Base-by-base conservation (phyloP, 2,329 filamentous ascomycete genomes). In the Ascochyta lentis region DNA sequence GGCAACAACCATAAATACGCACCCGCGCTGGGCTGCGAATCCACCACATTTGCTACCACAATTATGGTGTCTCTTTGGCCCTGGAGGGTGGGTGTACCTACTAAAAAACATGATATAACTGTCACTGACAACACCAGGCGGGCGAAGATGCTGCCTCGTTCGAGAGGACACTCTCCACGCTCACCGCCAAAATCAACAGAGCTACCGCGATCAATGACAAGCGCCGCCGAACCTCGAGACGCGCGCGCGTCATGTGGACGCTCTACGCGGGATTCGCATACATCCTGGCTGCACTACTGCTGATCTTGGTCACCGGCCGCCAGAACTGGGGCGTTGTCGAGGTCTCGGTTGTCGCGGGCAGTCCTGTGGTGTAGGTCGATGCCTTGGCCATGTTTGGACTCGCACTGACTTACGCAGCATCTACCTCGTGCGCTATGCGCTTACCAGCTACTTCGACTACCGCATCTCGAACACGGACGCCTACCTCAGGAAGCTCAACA, bases 261-360 rank as follows among this genome's bases (percentile, higher is more conserved):
- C 84, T 99, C 13, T 99, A 98, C 74, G 87, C 93, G 3, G 87
- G 87, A 52, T 94, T 99, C 68, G 91, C 89, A 46, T 99, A 98
- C 76, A 87, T 97, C 4, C 85, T 98, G 42, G 93, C 92, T 67
- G 84, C 87, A 9, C 87, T 96, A 26, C 89, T 98, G 49, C 82
- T 96, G 40, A 83, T 89, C 3, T 83, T 99, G 6, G 92, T 97
- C 7, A 87, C 96, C 3, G 95, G 95, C 47, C 91, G 89, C 81
- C 83, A 86, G 63, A 89, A 90, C 65, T 90, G 95, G 83, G 87
- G 89, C 3, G 70, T 86, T 0, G 80, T 84, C 59, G 94, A 98
- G 79, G 95, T 92, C 80, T 86, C 87, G 6, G 89, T 88, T 42
- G 79, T 98, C 31, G 83, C 87, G 12, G 91, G 90, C 16, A 90